Base-by-base conservation (phyloP, 257 asterid genomes). In the Penstemon davidsonii region DNA sequence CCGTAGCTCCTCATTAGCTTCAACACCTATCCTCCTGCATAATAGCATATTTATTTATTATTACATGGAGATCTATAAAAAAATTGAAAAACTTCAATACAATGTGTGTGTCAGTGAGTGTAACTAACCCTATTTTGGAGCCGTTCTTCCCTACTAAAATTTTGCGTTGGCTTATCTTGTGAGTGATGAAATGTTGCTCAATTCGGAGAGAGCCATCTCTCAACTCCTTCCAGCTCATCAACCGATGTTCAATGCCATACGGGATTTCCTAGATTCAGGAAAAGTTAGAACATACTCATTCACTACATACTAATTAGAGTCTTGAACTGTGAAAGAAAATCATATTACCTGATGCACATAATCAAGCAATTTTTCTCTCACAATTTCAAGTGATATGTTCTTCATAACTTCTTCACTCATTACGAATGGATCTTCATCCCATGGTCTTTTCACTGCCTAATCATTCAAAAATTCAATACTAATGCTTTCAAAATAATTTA, bases 141-240 rank as follows among this genome's bases (percentile, higher is more conserved):
- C 97, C 99, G 25, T 87, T 87, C 81, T 86, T 84, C 61, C 99
- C 99, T 25, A 93, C 92, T 8, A 93, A 85, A 70, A 93, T 93
- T 73, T 85, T 87, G 73, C 95, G 96, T 81, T 90, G 99, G 83
- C 99, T 93, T 42, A 86, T 65, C 85, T 93, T 93, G 78, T 64
- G 85, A 57, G 99, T 93, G 84, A 93, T 80, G 67, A 93, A 87
- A 79, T 93, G 99, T 60, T 93, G 99, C 87, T 90, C 99, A 56
- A 93, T 90, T 73, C 97, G 80, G 64, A 93, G 77, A 73, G 99
- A 93, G 33, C 99, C 97, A 57, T 93, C 97, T 56, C 81, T 76
- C 13, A 88, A 77, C 86, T 93, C 99, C 83, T 84, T 88, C 98
- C 98, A 92, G 77, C 86, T 84, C 84, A 90, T 81, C 85, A 90